A percentile compares a stretch with the other conserved stretches of the same genome.
Evolutionary conservation across 805 yeast genomes (phyloP).

Genomic region (Candida krabiensis): DNA sequence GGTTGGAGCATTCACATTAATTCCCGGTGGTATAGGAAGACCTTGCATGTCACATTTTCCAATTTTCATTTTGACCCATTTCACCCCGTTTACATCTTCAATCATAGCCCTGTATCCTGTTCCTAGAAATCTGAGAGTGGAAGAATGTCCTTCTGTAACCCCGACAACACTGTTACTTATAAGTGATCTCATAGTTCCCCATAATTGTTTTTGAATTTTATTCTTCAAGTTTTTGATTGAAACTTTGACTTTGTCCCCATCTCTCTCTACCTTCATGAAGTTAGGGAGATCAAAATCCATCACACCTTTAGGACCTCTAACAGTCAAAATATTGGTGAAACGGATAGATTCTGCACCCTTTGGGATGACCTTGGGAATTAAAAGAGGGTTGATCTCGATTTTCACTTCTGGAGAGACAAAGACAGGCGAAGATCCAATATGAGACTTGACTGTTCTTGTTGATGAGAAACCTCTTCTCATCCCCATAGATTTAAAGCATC

Average conservation of each 20-base stretch:
- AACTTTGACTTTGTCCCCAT: conserved; percentile 32
- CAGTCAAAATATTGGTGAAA: conserved; percentile 57
- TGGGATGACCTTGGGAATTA: conserved; percentile 57
- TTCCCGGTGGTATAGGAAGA: conserved; percentile 71
- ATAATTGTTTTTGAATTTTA: conserved; percentile 78
- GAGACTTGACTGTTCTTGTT: conserved; percentile 42
- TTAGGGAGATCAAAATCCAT: conserved; percentile 67
- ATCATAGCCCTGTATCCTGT: conserved; percentile 93
- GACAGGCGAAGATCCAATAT: conserved; percentile 82
- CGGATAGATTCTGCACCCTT: conserved; percentile 63
- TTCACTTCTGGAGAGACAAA: conserved; percentile 62
- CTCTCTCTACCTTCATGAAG: conserved; percentile 52
- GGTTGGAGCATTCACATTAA: conserved; percentile 73
- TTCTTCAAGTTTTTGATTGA: conserved; percentile 59
- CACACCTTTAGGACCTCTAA: conserved; percentile 78
- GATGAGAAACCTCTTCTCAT: too few relatives aligned
- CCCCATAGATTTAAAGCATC: too few relatives aligned
- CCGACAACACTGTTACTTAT: conserved; percentile 80
- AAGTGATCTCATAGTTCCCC: conserved; percentile 91
- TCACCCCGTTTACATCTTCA: conserved; percentile 54
- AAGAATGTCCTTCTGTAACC: conserved; percentile 88
- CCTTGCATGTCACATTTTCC: conserved; percentile 86
- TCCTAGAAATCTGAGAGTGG: conserved; percentile 87
- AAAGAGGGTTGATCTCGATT: conserved; percentile 46
- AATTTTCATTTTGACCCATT: conserved; percentile 72